Percentiles rank a stretch among this genome's conserved stretches.
These are phyloP conservation scores for Astrephomene gubernaculifera DNA, from an alignment of 139 green algal species.

Conservation along the genomic window DNA sequence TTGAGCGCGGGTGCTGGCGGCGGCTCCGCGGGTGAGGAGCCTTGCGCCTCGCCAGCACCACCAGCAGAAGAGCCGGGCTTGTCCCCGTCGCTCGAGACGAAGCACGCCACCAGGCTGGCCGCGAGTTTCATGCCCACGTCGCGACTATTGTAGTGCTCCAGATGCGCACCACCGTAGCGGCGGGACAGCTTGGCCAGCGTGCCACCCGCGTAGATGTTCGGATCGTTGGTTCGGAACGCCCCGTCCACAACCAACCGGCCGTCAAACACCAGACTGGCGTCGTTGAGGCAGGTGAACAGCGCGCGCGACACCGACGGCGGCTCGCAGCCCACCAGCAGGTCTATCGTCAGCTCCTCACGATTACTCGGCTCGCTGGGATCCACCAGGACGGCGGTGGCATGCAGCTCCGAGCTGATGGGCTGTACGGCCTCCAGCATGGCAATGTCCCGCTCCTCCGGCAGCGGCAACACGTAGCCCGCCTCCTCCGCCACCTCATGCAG, in stretches of 20 bases:
- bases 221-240: constrained; percentile 69
- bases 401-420: constrained; percentile 64
- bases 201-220: constrained; percentile 69
- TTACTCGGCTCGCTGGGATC: neutral
- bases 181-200: constrained; percentile 71
- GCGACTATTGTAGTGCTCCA: constrained; percentile 68
- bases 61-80: neutral
- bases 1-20: neutral
- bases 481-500: constrained; percentile 42
- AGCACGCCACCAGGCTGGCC: constrained; percentile 31
- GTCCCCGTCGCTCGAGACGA: too few species aligned
- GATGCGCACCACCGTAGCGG: constrained; percentile 49
- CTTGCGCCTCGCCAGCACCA: neutral
- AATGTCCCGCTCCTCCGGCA: constrained; percentile 20
- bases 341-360: constrained; percentile 31
- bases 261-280: constrained; percentile 72
- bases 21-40: neutral
- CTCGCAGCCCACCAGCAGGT: constrained; percentile 70
- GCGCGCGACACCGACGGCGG: constrained; percentile 32
- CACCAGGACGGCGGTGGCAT: constrained; percentile 44
- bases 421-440: neutral
- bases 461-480: constrained; percentile 33
- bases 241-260: constrained; percentile 78
- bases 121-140: constrained; percentile 62
- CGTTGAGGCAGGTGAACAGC: constrained; percentile 68